Conservation (phyloP, 768 basidiomycete species). For the Mycena galericulata region DNA sequence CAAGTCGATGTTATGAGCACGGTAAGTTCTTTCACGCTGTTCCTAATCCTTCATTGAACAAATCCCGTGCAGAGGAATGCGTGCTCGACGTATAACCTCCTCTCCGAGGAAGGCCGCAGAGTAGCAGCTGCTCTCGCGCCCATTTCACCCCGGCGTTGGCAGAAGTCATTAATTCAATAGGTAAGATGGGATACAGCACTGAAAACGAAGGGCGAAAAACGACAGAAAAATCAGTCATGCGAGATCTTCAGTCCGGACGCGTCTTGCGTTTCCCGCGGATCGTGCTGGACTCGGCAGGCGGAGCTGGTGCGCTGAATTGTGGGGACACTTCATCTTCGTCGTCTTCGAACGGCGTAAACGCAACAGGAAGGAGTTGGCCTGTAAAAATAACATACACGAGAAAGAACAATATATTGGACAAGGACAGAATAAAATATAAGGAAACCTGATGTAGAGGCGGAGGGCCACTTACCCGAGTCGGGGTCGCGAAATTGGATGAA, state of each 20-base stretch:
- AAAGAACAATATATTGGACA: conserved; percentile 29
- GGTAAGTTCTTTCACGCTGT: conserved; percentile 51
- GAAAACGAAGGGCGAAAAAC: not conserved
- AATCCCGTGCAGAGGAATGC: conserved; percentile 51
- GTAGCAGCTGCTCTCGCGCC: conserved; percentile 94
- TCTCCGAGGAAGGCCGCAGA: conserved; percentile 92
- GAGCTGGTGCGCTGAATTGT: conserved; percentile 36
- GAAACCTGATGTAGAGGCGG: conserved; percentile 6
- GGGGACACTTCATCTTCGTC: conserved; percentile 66
- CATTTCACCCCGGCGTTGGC: conserved; percentile 65
- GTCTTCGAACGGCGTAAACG: conserved; percentile 67
- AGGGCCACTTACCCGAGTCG: conserved; percentile 63
- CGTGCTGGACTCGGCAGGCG: conserved; percentile 46
- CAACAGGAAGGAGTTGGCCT: conserved; percentile 73
- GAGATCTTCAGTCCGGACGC: conserved; percentile 34
- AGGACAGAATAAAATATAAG: conserved; percentile 26
- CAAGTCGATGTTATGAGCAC: conserved; percentile 91
- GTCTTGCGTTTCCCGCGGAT: conserved; percentile 79
- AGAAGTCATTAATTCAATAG: conserved; percentile 13
- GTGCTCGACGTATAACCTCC: conserved; percentile 94
- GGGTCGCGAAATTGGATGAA: conserved; percentile 76
- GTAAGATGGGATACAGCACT: not conserved
- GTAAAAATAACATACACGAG: not conserved
- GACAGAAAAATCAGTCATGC: not conserved
- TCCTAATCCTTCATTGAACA: conserved; percentile 51